These are phyloP conservation scores for Rasamsonia emersonii DNA, from an alignment of 2,329 filamentous ascomycete species.

Conservation along the genomic window DNA sequence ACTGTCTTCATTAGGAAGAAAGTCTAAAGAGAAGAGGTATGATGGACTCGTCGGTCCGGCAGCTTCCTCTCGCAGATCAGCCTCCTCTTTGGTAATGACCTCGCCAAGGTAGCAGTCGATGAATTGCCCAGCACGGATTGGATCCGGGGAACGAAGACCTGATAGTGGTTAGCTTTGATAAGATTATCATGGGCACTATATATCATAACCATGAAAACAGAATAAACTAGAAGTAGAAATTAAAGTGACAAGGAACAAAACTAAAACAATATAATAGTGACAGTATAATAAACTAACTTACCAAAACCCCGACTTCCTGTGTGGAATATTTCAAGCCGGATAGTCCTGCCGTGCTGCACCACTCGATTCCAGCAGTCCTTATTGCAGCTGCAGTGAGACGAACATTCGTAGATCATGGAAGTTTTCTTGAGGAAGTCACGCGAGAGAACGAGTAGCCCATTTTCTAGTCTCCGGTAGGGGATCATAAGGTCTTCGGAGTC, in stretches of 20 bases:
- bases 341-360: constrained; percentile 30
- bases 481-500: constrained; percentile 21
- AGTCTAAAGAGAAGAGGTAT: constrained; percentile 38
- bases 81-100: constrained; percentile 28
- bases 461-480: constrained; percentile 18
- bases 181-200: too few relatives aligned
- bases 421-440: constrained; percentile 23
- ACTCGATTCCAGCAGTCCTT: constrained; percentile 34
- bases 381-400: constrained; percentile 26
- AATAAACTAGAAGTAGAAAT: not conserved
- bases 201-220: not conserved
- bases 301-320: constrained; percentile 35
- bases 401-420: constrained; percentile 36
- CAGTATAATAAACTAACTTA: too few relatives aligned
- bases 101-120: constrained; percentile 40
- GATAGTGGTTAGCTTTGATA: constrained; percentile 8
- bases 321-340: constrained; percentile 35
- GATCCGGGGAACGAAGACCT: constrained; percentile 32
- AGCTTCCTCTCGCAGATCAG: constrained; percentile 30
- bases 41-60: constrained; percentile 21
- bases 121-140: constrained; percentile 34
- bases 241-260: too few relatives aligned
- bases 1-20: constrained; percentile 14
- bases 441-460: constrained; percentile 18
- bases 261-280: too few relatives aligned